phyloP scores from a whole-genome alignment of 2,329 filamentous ascomycete genomes.

The Fusarium paranaense region DNA sequence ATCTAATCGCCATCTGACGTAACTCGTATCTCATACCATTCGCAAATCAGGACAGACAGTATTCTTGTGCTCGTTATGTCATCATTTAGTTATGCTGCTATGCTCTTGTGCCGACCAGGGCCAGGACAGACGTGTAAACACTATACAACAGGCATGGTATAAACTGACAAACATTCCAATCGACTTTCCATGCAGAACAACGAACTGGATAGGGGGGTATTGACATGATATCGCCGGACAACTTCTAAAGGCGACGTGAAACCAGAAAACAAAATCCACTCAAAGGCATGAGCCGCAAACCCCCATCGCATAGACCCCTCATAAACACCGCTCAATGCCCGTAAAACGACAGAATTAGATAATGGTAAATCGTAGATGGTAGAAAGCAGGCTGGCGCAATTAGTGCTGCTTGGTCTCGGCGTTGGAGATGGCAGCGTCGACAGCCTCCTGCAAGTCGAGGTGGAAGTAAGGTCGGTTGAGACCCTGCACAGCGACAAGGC shows the following conservation, averaged over 20 bases:
- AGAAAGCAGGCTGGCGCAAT: constrained; percentile 1
- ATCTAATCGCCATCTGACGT: neutral
- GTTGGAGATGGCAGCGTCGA: constrained; percentile 57
- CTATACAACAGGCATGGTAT: neutral
- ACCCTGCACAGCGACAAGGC: constrained; percentile 55
- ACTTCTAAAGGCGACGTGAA: constrained; percentile 10
- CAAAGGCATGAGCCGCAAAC: neutral
- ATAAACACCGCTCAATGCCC: constrained; percentile 17
- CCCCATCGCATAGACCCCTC: neutral
- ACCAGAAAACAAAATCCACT: neutral
- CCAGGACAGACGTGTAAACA: neutral
- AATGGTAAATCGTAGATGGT: neutral
- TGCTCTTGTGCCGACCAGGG: neutral
- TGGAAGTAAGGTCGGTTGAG: constrained; percentile 66
- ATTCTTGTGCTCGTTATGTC: neutral
- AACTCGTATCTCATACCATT: too few species aligned
- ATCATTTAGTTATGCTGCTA: neutral
- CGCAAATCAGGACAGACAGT: neutral
- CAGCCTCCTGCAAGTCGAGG: constrained; percentile 61
- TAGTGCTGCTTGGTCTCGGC: constrained; percentile 46
- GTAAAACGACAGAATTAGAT: constrained; percentile 4
- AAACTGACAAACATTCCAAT: neutral
- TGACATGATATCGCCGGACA: constrained; percentile 23
- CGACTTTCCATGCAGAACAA: constrained; percentile 14
- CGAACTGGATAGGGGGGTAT: constrained; percentile 28